These are phyloP conservation scores for Apophysomyces elegans DNA, from an alignment of 371 early-diverging fungal species.

Conservation along the genomic window DNA sequence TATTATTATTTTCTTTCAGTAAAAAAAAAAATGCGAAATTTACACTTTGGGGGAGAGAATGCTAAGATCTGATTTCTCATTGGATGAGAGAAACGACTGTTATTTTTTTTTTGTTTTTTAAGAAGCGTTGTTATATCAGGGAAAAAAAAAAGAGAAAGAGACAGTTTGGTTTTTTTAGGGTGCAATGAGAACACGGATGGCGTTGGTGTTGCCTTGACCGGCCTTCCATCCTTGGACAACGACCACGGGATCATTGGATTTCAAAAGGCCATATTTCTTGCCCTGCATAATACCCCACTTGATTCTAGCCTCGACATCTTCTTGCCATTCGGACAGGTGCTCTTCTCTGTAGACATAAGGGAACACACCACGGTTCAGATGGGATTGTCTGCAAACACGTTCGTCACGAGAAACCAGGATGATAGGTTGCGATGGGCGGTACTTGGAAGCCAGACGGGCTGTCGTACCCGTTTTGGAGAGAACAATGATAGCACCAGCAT, in stretches of 20 bases:
- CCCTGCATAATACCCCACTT: conserved; percentile 62
- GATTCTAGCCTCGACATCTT: conserved; percentile 69
- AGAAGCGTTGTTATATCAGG: too few species aligned
- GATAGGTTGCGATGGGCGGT: conserved; percentile 91
- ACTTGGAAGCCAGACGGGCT: conserved; percentile 91
- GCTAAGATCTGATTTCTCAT: too few species aligned
- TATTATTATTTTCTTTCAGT: too few species aligned
- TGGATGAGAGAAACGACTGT: too few species aligned
- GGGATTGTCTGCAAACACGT: conserved; percentile 85
- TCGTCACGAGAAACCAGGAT: conserved; percentile 82
- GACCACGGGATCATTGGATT: conserved; percentile 66
- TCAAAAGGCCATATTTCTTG: conserved; percentile 58
- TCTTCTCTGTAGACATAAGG: conserved; percentile 75
- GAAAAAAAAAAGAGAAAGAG: too few species aligned
- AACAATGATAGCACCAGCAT: conserved; percentile 87
- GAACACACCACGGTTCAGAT: conserved; percentile 86
- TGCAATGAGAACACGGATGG: conserved; percentile 66
- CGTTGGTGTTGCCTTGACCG: conserved; percentile 76
- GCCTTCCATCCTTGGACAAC: conserved; percentile 79
- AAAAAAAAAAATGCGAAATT: too few species aligned
- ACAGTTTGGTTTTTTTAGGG: conserved; percentile 17
- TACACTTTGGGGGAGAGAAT: too few species aligned
- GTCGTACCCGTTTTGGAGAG: conserved; percentile 81
- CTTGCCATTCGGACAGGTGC: conserved; percentile 60
- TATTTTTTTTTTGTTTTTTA: too few species aligned